phyloP scores from a whole-genome alignment of 1,284 basidiomycete species.

The Irpex sp. region DNA sequence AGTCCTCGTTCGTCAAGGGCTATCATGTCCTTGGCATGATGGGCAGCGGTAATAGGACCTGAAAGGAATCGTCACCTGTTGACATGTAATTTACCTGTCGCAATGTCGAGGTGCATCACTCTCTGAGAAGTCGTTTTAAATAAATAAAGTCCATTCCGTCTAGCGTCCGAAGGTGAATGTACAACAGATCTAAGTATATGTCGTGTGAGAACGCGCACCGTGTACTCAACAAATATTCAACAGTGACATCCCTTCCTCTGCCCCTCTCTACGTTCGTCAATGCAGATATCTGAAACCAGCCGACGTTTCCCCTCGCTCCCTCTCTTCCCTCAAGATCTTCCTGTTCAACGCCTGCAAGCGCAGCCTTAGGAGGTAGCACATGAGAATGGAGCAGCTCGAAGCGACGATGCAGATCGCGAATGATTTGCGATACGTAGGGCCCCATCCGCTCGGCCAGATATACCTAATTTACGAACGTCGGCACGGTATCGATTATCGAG shows the following conservation, averaged over 20 bases:
- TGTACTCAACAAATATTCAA: background rate
- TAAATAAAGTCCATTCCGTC: background rate
- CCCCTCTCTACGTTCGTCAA: background rate
- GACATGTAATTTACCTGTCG: no score
- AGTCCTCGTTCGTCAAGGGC: background rate
- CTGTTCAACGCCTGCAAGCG: slow-evolving; percentile 34
- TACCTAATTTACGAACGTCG: slow-evolving; percentile 21
- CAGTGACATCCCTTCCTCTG: no score
- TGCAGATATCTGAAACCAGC: slow-evolving; percentile 4
- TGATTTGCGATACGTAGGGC: slow-evolving; percentile 37
- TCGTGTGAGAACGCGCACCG: background rate
- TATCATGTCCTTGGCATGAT: background rate
- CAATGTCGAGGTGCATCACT: no score
- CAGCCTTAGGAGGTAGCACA: slow-evolving; percentile 44
- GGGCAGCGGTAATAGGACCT: background rate
- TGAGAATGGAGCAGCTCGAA: slow-evolving; percentile 35
- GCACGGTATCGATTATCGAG: background rate
- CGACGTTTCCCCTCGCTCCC: background rate
- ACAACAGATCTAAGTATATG: background rate
- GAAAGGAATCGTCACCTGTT: background rate
- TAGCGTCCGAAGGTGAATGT: background rate
- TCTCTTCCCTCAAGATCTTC: background rate
- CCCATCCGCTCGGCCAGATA: slow-evolving; percentile 39
- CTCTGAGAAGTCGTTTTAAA: background rate
- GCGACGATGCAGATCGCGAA: slow-evolving; percentile 47